Conservation (phyloP, 1,284 basidiomycete species). For the Crepidotus sp. region DNA sequence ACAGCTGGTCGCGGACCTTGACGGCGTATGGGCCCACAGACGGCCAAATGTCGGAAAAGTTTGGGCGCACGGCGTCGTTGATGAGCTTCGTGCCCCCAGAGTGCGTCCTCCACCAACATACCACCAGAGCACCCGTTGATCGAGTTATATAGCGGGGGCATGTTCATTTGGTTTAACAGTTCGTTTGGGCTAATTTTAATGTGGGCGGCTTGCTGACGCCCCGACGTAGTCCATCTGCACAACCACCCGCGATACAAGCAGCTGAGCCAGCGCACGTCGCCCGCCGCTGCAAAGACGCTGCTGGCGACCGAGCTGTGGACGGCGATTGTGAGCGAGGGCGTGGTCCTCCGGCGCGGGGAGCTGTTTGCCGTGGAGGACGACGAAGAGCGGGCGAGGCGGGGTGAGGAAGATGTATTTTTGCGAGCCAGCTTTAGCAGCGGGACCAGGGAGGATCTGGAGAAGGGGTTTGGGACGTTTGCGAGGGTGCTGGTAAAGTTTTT, state of each 20-base stretch:
- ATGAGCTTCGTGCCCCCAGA: conserved; percentile 18
- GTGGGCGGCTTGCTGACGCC: neutral
- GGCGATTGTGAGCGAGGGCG: conserved; percentile 45
- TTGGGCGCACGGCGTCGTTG: conserved; percentile 6
- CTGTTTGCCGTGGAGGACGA: conserved; percentile 37
- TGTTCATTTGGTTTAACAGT: conserved; percentile 52
- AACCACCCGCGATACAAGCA: conserved; percentile 35
- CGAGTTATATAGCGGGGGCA: conserved; percentile 32
- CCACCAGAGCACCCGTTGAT: neutral
- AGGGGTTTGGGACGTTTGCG: conserved; percentile 39
- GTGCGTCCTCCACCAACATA: conserved; percentile 1
- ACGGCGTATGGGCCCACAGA: conserved; percentile 9
- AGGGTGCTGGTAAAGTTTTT: conserved; percentile 29
- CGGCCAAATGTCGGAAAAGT: conserved; percentile 17
- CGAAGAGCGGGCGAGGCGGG: conserved; percentile 27
- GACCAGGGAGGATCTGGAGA: conserved; percentile 41
- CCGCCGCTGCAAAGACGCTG: conserved; percentile 31
- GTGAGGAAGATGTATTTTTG: conserved; percentile 36
- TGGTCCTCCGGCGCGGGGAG: conserved; percentile 46
- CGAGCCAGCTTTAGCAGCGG: conserved; percentile 55
- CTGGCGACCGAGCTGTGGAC: conserved; percentile 52
- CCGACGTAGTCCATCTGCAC: conserved; percentile 41
- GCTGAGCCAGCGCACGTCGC: conserved; percentile 26
- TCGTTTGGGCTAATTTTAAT: neutral
- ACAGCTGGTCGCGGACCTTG: conserved; percentile 9